Evolutionary conservation across 1,139 yeast species (phyloP).

Genomic region (Taiozyma sp.): DNA sequence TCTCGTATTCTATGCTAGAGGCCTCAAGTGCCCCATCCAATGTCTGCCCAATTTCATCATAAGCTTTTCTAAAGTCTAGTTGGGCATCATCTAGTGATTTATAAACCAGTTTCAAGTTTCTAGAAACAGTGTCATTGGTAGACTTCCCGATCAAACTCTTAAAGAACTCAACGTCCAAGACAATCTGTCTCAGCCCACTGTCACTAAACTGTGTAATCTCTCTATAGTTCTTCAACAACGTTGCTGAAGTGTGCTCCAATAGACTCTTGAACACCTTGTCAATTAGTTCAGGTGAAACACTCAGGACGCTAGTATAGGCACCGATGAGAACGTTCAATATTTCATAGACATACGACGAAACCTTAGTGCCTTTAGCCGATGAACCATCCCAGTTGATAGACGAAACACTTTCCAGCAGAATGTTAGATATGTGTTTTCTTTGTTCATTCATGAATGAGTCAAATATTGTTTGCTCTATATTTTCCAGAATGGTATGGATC

Average conservation of each 20-base stretch:
- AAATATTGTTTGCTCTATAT: constrained; percentile 47
- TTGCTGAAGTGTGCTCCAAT: constrained; percentile 38
- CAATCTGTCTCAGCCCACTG: constrained; percentile 31
- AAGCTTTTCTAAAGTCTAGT: constrained; percentile 7
- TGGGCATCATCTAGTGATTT: constrained; percentile 10
- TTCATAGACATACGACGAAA: constrained; percentile 45
- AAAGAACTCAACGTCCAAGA: constrained; percentile 35
- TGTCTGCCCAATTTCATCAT: constrained; percentile 9
- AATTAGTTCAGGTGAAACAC: constrained; percentile 41
- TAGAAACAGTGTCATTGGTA: constrained; percentile 9
- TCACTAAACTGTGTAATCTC: constrained; percentile 28
- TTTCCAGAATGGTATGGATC: constrained; percentile 38
- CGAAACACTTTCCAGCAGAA: constrained; percentile 41
- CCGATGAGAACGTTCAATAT: constrained; percentile 45
- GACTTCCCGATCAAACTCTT: constrained; percentile 23
- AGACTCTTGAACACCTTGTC: constrained; percentile 39
- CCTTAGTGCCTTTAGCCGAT: constrained; percentile 32
- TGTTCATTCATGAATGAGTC: constrained; percentile 45
- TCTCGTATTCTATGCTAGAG: constrained; percentile 18
- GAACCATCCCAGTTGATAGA: constrained; percentile 40
- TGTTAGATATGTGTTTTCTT: constrained; percentile 40
- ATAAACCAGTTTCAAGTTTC: constrained; percentile 19
- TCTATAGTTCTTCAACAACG: constrained; percentile 39
- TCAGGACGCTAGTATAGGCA: constrained; percentile 45
- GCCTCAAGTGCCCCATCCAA: constrained; percentile 14